Conservation (phyloP, 371 early-diverging fungal species). For the Chytridiales sp. region DNA sequence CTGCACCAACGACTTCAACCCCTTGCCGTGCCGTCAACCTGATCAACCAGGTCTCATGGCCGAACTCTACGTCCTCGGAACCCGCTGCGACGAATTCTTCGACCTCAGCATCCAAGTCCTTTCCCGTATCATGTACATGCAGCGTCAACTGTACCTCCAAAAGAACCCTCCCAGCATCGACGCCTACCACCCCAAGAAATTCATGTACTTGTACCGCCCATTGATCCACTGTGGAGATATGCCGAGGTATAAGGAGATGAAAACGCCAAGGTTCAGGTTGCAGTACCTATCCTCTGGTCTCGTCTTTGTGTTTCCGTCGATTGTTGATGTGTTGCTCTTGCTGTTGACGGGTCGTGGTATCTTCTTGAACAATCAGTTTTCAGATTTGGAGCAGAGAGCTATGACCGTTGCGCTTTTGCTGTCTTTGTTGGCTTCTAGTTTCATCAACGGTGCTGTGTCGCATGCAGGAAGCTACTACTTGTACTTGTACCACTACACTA, state of each 20-base stretch:
- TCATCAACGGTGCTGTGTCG: background rate
- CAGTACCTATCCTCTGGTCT: background rate
- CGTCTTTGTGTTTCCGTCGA: constrained; percentile 7
- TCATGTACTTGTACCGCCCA: constrained; percentile 15
- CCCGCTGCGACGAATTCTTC: constrained; percentile 13
- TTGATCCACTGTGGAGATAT: constrained; percentile 8
- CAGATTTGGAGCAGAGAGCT: background rate
- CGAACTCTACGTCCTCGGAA: constrained; percentile 11
- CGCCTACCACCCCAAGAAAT: constrained; percentile 5
- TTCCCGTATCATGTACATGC: background rate
- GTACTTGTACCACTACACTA: constrained; percentile 1
- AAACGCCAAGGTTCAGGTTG: background rate
- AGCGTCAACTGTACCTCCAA: background rate
- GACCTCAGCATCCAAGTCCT: constrained; percentile 7
- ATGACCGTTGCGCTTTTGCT: constrained; percentile 1
- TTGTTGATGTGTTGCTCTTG: constrained; percentile 1
- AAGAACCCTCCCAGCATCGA: background rate
- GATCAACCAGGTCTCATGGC: constrained; percentile 13
- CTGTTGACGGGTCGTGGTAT: constrained; percentile 10
- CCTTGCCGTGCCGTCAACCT: constrained; percentile 3
- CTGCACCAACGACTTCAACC: constrained; percentile 10
- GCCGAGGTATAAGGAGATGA: background rate
- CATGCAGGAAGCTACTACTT: constrained; percentile 8
- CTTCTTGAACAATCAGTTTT: constrained; percentile 6
- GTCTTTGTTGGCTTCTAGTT: background rate